Conservation (phyloP, 805 yeast species). For the Candida taoyuanica region DNA sequence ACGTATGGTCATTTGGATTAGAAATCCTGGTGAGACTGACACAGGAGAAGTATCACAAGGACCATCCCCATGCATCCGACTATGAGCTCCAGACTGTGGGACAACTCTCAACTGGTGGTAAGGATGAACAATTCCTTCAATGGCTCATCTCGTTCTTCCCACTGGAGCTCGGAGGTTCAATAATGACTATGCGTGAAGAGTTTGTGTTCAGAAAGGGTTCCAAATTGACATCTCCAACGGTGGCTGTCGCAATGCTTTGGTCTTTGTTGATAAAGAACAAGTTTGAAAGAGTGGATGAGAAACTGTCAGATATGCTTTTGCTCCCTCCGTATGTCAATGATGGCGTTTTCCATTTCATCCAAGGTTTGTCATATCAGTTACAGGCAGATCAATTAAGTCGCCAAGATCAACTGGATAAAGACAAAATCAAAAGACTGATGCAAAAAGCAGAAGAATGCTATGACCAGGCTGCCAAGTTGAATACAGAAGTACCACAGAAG, state of each 20-base stretch:
- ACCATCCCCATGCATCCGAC: conserved; percentile 9
- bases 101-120: conserved; percentile 2
- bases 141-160: conserved; percentile 20
- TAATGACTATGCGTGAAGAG: neutral
- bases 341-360: conserved; percentile 23
- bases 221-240: conserved; percentile 11
- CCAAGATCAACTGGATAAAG: conserved; percentile 4
- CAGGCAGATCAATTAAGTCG: conserved; percentile 13
- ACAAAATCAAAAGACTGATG: conserved; percentile 13
- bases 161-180: neutral
- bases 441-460: conserved; percentile 11
- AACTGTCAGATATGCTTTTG: conserved; percentile 14
- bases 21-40: conserved; percentile 39
- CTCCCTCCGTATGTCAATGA: conserved; percentile 19
- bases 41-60: conserved; percentile 12
- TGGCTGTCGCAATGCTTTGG: conserved; percentile 20
- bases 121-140: conserved; percentile 24
- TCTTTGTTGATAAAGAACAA: conserved; percentile 16
- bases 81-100: conserved; percentile 12
- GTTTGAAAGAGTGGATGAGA: conserved; percentile 18
- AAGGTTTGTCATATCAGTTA: conserved; percentile 23
- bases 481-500: conserved; percentile 19
- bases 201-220: conserved; percentile 18
- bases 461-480: conserved; percentile 12
- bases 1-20: conserved; percentile 61